Base-by-base conservation (phyloP, 495 filamentous ascomycete species). In the Aspergillus biplanus region DNA sequence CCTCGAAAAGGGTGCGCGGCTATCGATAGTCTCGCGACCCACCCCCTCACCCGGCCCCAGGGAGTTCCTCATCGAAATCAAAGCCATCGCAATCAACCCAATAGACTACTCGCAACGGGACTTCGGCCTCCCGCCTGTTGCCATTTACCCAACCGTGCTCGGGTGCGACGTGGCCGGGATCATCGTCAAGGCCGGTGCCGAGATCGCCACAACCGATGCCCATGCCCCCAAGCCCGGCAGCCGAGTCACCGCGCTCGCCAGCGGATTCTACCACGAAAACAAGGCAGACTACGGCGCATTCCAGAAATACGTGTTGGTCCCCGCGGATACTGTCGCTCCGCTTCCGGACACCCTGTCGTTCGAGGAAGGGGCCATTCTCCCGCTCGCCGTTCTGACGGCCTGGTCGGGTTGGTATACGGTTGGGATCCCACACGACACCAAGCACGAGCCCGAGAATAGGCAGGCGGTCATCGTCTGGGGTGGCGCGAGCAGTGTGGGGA, bases 381-480 rank as follows among this genome's bases (percentile, higher is more conserved):
- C 78, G 7, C 61, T 81, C 61, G 75, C 74, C 6, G 66, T 75
- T 34, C 12, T 61, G 50, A 75, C 69, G 7, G 79, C 69, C 12
- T 46, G 44, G 31, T 34, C 52, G 1, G 59, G 39, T 7, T 79
- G 66, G 65, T 68, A 69, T n/a, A 69, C 67, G 0, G 65, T 78
- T 13, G 79, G 79, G 1, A 53, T 80, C 56, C 52, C 76, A 11
- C 69, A 68, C 9, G 62, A 72, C 27, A 68, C 69, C 47, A 61
- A 61, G 34, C 73, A 71, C 53, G 67, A 69, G 2, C 59, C 71
- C 4, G 48, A 56, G 53, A 68, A 73, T 7, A 73, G 69, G 50
- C 63, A 74, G 42, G 77, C 67, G 42, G 73, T 80, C 15, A 61
- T 83, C 33, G 62, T 85, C 53, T 85, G 82, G 83, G 83, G 83